Evolutionary conservation across 352 stramenopile species (phyloP), one percentile per base, ranked within the genome.

Genomic region (Globisporangium splendens): DNA sequence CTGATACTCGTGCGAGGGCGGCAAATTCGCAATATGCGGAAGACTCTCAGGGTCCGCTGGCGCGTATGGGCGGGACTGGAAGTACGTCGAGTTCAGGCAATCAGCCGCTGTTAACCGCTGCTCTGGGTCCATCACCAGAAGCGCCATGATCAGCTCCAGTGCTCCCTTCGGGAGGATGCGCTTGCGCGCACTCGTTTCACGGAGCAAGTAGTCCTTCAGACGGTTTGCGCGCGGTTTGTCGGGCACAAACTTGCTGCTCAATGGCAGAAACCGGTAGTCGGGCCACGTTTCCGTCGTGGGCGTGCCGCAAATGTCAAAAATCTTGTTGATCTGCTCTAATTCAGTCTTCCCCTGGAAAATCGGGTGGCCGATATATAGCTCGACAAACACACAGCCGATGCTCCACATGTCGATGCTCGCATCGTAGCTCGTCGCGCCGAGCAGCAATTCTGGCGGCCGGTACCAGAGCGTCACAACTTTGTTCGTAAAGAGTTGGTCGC

Each of bases 381-480:
- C 86, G 6, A 79, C 86, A 60, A 96, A 89, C 1, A 96, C 84
- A 33, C 86, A 96, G 0, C 94, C 95, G 46, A 98, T 96, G 38
- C 94, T 97, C 93, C 95, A 98, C 75, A 97, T 96, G 67, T 98
- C 95, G 43, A 98, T 96, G 39, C 78, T 96, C 8, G 84, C 83
- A 39, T 96, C 88, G 68, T 98, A 98, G 54, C 76, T 88, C 1
- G 92, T 98, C n/a, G 82, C 92, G 8, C 95, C 92, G 12, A 98
- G 77, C 21, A 98, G 70, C 4, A 98, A 79, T 71, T 98, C 95
- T 0, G 95, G 95, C 4, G 93, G 83, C 0, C 95, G 81, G 63
- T 98, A 98, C 95, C 95, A 98, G 10, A 97, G 70, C 35, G 95
- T 98, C 13, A 97, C 94, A 3, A 98, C 95, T 61, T 98, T 98